These are phyloP conservation scores for Amoebophrya sp. DNA, from an alignment of 169 alveolate species.

Conservation along the genomic window DNA sequence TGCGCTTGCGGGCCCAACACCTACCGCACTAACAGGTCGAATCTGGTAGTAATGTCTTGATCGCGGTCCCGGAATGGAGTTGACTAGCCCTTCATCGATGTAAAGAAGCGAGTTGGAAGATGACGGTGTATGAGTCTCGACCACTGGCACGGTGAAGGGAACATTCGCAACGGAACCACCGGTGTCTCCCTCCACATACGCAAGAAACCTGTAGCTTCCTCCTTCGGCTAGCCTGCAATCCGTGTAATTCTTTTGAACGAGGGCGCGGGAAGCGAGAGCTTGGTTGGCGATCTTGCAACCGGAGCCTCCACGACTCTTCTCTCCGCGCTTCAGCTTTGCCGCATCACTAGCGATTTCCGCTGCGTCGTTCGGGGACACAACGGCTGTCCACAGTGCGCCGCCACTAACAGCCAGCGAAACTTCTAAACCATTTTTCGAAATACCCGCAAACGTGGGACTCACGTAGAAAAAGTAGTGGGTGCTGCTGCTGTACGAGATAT, in stretches of 20 bases:
- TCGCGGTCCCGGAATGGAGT: too few species aligned
- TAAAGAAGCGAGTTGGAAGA: too few species aligned
- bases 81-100: too few species aligned
- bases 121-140: too few species aligned
- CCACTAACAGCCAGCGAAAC: neutral
- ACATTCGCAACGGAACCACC: neutral
- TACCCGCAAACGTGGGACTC: neutral
- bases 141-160: neutral
- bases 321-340: slow-evolving; percentile 15
- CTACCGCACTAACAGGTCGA: neutral
- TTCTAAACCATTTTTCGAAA: neutral
- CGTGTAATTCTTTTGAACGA: neutral
- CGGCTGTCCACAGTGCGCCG: neutral
- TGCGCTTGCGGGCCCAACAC: neutral
- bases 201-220: neutral
- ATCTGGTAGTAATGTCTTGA: neutral
- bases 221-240: slow-evolving; percentile 7
- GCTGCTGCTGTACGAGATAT: neutral
- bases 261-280: neutral
- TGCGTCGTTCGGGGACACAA: neutral
- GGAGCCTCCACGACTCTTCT: neutral
- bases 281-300: neutral
- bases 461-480: neutral
- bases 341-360: neutral
- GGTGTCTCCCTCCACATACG: neutral